Conservation (phyloP, 768 basidiomycete genomes). For the Clitopilus passeckerianus region DNA sequence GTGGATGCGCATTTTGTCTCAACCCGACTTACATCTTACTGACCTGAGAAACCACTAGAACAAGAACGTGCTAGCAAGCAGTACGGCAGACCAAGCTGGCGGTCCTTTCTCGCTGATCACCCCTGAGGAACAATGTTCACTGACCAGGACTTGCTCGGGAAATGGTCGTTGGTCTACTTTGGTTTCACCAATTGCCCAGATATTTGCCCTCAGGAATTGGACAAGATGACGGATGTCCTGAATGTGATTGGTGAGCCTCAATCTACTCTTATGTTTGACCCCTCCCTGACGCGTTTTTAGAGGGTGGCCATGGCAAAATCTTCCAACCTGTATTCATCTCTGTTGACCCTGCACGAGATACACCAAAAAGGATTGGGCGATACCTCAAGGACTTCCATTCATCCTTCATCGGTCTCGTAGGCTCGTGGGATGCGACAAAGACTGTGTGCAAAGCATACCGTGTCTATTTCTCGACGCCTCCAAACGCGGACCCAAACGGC, state of each 20-base stretch:
- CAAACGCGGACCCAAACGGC: constrained; percentile 77
- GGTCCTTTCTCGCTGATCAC: constrained; percentile 81
- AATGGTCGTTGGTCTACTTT: constrained; percentile 93
- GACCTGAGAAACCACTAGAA: constrained; percentile 38
- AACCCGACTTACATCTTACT: background rate
- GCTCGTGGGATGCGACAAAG: constrained; percentile 79
- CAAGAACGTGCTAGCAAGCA: constrained; percentile 69
- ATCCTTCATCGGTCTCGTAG: constrained; percentile 82
- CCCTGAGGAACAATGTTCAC: constrained; percentile 68
- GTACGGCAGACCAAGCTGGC: constrained; percentile 85
- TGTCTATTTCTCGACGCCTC: constrained; percentile 97
- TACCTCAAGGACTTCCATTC: constrained; percentile 89
- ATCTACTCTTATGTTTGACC: background rate
- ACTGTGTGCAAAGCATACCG: constrained; percentile 91
- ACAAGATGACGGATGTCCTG: constrained; percentile 85
- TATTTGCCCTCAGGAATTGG: constrained; percentile 96
- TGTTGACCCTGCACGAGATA: constrained; percentile 94
- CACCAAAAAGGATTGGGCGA: constrained; percentile 48
- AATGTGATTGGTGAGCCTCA: constrained; percentile 61
- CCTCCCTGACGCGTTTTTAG: constrained; percentile 28
- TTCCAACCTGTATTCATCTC: constrained; percentile 93
- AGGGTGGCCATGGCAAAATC: constrained; percentile 61
- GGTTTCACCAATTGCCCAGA: constrained; percentile 99
- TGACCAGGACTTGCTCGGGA: constrained; percentile 78
- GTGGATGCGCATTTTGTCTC: constrained; percentile 37